Percentiles rank a stretch among this genome's conserved stretches.
Conservation (phyloP, 2,329 filamentous ascomycete genomes). For the Phaeoacremonium minimum region DNA sequence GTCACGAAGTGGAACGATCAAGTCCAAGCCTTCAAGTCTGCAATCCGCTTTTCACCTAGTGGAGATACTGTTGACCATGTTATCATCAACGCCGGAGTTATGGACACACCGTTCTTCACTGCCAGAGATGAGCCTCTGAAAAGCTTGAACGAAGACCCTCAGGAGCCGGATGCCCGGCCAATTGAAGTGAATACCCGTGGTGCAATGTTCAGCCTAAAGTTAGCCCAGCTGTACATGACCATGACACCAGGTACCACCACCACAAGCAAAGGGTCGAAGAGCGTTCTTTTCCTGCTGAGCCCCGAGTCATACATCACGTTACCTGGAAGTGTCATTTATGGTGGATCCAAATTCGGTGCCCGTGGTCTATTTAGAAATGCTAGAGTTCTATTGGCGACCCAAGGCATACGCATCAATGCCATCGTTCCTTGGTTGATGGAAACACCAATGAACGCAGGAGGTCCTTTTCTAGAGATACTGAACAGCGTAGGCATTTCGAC, state of each 20-base stretch:
- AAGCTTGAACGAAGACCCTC: slow-evolving; percentile 2
- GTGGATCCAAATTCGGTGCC: slow-evolving; percentile 2
- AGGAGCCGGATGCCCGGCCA: slow-evolving; percentile 1
- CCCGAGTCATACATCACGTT: slow-evolving; percentile 1
- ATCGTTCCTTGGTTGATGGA: slow-evolving; percentile 3
- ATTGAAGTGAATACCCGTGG: slow-evolving; percentile 4
- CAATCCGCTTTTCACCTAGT: slow-evolving; percentile 1
- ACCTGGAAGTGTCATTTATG: slow-evolving; percentile 1
- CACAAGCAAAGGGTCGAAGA: neutral
- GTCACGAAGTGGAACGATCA: slow-evolving; percentile 1
- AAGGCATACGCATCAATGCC: slow-evolving; percentile 1
- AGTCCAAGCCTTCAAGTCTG: slow-evolving; percentile 2
- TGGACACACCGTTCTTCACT: slow-evolving; percentile 1
- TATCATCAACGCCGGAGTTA: slow-evolving; percentile 3
- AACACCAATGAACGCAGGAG: slow-evolving; percentile 2
- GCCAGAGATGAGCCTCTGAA: neutral
- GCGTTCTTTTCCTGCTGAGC: slow-evolving; percentile 1
- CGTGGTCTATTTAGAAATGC: neutral
- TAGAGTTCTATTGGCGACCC: slow-evolving; percentile 1
- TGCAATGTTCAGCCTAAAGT: slow-evolving; percentile 4
- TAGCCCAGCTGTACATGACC: slow-evolving; percentile 3
- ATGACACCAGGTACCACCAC: too few species aligned
- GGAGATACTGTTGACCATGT: slow-evolving; percentile 1
- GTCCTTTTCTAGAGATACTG: too few species aligned
- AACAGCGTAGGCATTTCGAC: too few species aligned